These are phyloP conservation scores for Ophiostoma himal-ulmi DNA, from an alignment of 2,329 filamentous ascomycete species.

Conservation along the genomic window DNA sequence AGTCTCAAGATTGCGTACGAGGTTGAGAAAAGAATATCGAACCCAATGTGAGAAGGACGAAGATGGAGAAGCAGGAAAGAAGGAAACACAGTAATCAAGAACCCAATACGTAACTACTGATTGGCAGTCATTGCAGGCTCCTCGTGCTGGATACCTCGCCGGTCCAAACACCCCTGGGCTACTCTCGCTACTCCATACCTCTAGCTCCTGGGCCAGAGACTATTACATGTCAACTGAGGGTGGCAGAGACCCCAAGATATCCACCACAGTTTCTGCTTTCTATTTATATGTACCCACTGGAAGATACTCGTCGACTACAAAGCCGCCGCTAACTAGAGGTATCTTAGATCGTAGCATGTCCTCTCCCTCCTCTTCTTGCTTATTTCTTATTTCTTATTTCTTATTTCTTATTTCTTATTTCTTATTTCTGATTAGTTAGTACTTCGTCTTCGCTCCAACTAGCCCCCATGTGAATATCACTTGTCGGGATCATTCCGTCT, in stretches of 20 bases:
- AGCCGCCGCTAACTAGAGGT: background rate
- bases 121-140: background rate
- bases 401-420: background rate
- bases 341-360: background rate
- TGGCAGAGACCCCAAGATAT: background rate
- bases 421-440: background rate
- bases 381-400: background rate
- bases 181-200: background rate
- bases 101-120: background rate
- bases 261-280: background rate
- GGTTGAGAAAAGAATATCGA: too few species aligned
- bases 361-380: background rate
- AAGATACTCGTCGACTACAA: background rate
- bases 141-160: background rate
- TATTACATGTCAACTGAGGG: too few species aligned
- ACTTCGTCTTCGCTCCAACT: too few species aligned
- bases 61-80: background rate
- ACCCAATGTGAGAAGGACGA: background rate
- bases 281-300: background rate
- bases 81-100: background rate
- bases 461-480: background rate
- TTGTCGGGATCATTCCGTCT: background rate
- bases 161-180: background rate
- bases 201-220: background rate
- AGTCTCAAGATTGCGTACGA: background rate